Evolutionary conservation across 208 protist species (phyloP), one percentile per base, ranked within the genome.

Genomic region (Acanthamoeba triangularis): DNA sequence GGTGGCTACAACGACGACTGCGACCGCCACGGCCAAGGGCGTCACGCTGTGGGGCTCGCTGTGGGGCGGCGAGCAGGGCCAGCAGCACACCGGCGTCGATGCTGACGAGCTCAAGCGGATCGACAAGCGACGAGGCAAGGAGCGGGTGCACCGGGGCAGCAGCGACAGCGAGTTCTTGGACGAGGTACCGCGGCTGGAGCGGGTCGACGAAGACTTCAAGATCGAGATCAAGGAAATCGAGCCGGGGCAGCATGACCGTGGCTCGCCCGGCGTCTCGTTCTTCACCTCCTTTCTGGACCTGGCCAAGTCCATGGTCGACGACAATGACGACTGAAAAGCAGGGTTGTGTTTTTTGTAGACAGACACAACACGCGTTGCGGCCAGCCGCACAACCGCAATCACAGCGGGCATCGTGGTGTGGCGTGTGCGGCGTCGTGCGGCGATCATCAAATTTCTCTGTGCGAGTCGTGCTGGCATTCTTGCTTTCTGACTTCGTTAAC

Each of bases 201-300:
- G 2, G 16, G 44, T 85, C 11, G 76, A 85, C 41, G 33, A 20
- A 20, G 28, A 76, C 30, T 56, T 85, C n/a, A 49, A 49, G 76
- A 85, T 85, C 35, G 41, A 85, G 23, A 85, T 85, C 76, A 85
- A 85, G 76, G 76, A 85, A 56, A 49, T 85, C 35, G 76, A 56
- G 44, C 23, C 35, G 0, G 76, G 47, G 61, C 61, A 28, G 16
- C 61, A 1, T 4, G 23, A 49, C 47, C 28, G 44, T 23, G 44
- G 69, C 16, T 78, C 69, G 30, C 23, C n/a, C 37, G 37, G 37
- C 37, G 67, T 16, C 44, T 76, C 76, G 11, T 85, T 85, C 76
- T 85, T 85, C 47, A 23, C 76, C 16, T 85, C 76, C 10, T 47
- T 85, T 5, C 16, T 85, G 35, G 76, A 85, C 41, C 76, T 85